Evolutionary conservation across 106 monocot species (phyloP), one percentile per base, ranked within the genome.

Genomic region (Iris macrosiphon): DNA sequence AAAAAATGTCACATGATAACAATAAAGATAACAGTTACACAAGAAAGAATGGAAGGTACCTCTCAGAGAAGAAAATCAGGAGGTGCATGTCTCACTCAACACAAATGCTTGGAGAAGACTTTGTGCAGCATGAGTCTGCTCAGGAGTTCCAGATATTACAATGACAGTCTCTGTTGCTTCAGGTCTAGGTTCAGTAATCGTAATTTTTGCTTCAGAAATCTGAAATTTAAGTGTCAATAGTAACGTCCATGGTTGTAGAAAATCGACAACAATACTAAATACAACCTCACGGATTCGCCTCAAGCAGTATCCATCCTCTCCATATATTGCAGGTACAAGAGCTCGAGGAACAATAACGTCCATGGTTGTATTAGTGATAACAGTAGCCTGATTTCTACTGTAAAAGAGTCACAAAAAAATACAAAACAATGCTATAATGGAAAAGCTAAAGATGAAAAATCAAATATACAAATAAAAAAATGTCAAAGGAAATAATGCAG

Each of bases 31-130:
- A 11, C 19, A 25, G 0, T 0, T 51, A 16, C 10, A 59, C 26
- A 56, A 23, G 40, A 62, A 22, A 50, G 25, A 57, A 55, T 0
- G 40, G 32, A 55, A 0, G 40, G 32, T 25, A 64, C 70, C 70
- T 64, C 46, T 20, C 3, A n/a, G 2, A 13, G 12, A n/a, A 25
- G 21, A 46, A 47, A 56, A 68, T 83, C 59, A 82, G 40, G 71
- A 41, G 20, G 75, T 45, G 18, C 52, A 63, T 35, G 77, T 43
- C 71, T 83, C 98, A 64, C 80, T 83, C 27, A 81, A 31, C 37
- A 98, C 82, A 80, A 98, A 98, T 49, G 98, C 98, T 75, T 98
- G 90, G 46, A 98, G 49, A 75, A 98, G 91, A 67, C 91, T 87
- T 58, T 86, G 82, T 30, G 98, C 98, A 57, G 90, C 86, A 79